phyloP scores from a whole-genome alignment of 2,329 filamentous ascomycete species.

The Zymoseptoria brevis region DNA sequence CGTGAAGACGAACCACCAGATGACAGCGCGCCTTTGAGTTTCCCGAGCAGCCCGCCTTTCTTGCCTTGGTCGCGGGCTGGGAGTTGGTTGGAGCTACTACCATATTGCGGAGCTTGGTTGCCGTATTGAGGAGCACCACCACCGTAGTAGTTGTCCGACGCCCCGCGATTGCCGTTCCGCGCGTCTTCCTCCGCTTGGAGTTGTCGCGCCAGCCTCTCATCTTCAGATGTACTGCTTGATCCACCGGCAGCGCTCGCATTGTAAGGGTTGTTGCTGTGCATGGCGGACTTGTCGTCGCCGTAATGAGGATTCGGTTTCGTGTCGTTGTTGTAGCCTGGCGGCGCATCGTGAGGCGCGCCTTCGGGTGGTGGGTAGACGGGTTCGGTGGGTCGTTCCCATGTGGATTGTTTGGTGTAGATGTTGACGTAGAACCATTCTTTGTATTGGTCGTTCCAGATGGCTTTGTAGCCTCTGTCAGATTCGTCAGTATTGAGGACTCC shows the following conservation, averaged over 20 bases:
- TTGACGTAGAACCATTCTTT: conserved; percentile 94
- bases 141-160: conserved; percentile 43
- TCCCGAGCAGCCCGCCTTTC: conserved; percentile 42
- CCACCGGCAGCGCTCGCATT: conserved; percentile 25
- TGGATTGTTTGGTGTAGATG: conserved; percentile 75
- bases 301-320: conserved; percentile 33
- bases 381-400: conserved; percentile 77
- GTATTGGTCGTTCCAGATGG: conserved; percentile 80
- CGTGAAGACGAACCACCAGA: conserved; percentile 14
- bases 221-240: conserved; percentile 46
- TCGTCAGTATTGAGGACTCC: not conserved
- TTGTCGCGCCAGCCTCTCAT: conserved; percentile 65
- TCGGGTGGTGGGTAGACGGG: conserved; percentile 51
- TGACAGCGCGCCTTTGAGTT: conserved; percentile 36
- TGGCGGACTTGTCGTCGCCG: conserved; percentile 39
- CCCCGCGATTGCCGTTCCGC: conserved; percentile 36
- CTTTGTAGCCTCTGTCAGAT: conserved; percentile 59
- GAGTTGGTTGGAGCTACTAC: conserved; percentile 13
- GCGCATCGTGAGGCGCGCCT: conserved; percentile 50
- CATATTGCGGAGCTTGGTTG: conserved; percentile 4
- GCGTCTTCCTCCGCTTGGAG: conserved; percentile 79
- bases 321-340: conserved; percentile 55
- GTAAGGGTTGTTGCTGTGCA: conserved; percentile 68
- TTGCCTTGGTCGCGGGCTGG: conserved; percentile 34
- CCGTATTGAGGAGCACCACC: conserved; percentile 11